These are phyloP conservation scores for Myrica gale DNA, from an alignment of 306 rosid genomes.

Conservation along the genomic window DNA sequence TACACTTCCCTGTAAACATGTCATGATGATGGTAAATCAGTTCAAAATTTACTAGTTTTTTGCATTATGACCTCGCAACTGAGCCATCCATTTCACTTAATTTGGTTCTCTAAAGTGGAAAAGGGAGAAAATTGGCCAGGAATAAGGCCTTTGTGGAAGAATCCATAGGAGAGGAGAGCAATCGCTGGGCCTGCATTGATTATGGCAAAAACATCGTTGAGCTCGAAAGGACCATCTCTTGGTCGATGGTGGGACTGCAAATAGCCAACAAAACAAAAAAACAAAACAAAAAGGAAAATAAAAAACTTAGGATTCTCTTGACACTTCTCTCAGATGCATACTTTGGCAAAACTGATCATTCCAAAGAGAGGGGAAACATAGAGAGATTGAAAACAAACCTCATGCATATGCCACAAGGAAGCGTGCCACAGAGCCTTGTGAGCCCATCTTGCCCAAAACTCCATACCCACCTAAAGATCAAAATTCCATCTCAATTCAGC, in stretches of 20 bases:
- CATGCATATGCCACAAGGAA: slow-evolving; percentile 67
- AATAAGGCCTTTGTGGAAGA: slow-evolving; percentile 80
- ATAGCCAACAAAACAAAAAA: neutral
- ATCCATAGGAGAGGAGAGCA: slow-evolving; percentile 80
- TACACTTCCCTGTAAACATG: no score
- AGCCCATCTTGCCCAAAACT: slow-evolving; percentile 77
- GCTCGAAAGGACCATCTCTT: slow-evolving; percentile 95
- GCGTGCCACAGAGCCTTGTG: slow-evolving; percentile 67
- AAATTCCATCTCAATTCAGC: neutral
- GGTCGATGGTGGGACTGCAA: slow-evolving; percentile 92
- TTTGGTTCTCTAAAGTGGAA: no score
- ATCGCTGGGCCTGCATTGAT: slow-evolving; percentile 89
- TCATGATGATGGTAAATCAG: no score
- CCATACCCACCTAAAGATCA: slow-evolving; percentile 55
- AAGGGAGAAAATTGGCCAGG: no score
- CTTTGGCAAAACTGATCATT: no score
- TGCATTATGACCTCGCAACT: no score
- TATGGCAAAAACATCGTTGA: slow-evolving; percentile 93
- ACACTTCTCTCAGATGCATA: neutral
- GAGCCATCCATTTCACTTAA: no score
- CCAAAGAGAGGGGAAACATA: neutral
- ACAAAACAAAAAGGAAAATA: neutral
- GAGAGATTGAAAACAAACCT: slow-evolving; percentile 37
- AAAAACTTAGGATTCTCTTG: neutral
- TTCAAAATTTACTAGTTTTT: no score